These are phyloP conservation scores for Erodium texanum DNA, from an alignment of 441 rosid species.

Conservation along the genomic window DNA sequence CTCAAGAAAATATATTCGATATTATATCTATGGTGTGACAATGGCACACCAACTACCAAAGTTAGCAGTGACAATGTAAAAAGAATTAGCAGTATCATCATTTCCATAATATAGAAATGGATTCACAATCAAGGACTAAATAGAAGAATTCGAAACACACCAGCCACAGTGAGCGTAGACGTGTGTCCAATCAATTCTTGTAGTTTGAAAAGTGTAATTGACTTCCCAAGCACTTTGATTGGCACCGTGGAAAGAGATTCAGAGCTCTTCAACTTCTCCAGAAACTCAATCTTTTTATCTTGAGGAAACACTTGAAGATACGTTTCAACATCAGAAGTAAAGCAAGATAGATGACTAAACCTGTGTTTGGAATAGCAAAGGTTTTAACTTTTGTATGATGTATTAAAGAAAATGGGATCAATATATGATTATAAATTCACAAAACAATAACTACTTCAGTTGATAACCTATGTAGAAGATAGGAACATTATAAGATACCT, in stretches of 20 bases:
- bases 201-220: conserved; percentile 56
- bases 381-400: conserved; percentile 11
- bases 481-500: conserved; percentile 37
- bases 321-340: conserved; percentile 68
- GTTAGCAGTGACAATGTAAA: background rate
- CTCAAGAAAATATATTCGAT: background rate
- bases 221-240: conserved; percentile 66
- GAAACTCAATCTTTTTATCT: conserved; percentile 47
- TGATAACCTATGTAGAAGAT: conserved; percentile 5
- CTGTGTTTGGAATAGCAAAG: conserved; percentile 36
- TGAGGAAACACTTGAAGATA: conserved; percentile 61
- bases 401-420: conserved; percentile 7
- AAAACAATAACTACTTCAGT: background rate
- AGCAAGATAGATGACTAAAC: conserved; percentile 94
- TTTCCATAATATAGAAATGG: background rate
- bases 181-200: conserved; percentile 63
- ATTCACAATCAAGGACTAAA: background rate
- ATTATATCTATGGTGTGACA: background rate
- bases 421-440: background rate
- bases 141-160: conserved; percentile 32
- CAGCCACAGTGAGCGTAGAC: conserved; percentile 38
- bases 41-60: conserved; percentile 1
- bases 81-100: background rate
- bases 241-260: conserved; percentile 31
- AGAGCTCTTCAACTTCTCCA: conserved; percentile 42